These are phyloP conservation scores for Saturnispora saitoi DNA, from an alignment of 805 yeast species.

Conservation along the genomic window DNA sequence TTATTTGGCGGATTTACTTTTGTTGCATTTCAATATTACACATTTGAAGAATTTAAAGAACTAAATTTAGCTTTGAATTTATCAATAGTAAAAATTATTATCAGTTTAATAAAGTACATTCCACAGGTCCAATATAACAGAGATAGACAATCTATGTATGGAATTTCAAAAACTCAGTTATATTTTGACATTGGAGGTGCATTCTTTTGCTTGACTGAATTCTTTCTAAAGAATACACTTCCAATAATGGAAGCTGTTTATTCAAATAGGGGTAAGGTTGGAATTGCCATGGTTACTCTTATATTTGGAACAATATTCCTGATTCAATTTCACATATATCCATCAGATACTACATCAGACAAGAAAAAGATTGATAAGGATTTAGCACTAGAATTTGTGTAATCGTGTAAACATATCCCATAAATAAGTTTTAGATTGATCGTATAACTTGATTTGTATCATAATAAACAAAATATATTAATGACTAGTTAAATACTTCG, in stretches of 20 bases:
- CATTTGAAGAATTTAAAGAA: slow-evolving; percentile 15
- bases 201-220: slow-evolving; percentile 31
- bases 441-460: background rate
- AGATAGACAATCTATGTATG: slow-evolving; percentile 36
- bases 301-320: slow-evolving; percentile 25
- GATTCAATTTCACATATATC: slow-evolving; percentile 22
- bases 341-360: slow-evolving; percentile 8
- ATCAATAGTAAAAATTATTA: slow-evolving; percentile 36
- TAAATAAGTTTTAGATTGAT: too few relatives aligned
- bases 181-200: slow-evolving; percentile 37
- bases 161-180: slow-evolving; percentile 35
- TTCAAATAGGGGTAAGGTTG: slow-evolving; percentile 38
- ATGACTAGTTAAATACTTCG: background rate
- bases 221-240: slow-evolving; percentile 30
- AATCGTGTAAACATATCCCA: background rate
- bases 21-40: slow-evolving; percentile 12
- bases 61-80: slow-evolving; percentile 34
- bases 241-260: slow-evolving; percentile 21
- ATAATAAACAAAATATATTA: background rate
- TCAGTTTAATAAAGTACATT: slow-evolving; percentile 40
- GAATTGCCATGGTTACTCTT: slow-evolving; percentile 32
- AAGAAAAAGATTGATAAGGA: slow-evolving; percentile 1
- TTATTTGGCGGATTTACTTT: slow-evolving; percentile 13
- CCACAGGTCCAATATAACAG: slow-evolving; percentile 40
- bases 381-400: background rate